A percentile compares a stretch with the other conserved stretches of the same genome.
These are phyloP conservation scores for Lentinula sp. DNA, from an alignment of 768 basidiomycete genomes.

Conservation along the genomic window DNA sequence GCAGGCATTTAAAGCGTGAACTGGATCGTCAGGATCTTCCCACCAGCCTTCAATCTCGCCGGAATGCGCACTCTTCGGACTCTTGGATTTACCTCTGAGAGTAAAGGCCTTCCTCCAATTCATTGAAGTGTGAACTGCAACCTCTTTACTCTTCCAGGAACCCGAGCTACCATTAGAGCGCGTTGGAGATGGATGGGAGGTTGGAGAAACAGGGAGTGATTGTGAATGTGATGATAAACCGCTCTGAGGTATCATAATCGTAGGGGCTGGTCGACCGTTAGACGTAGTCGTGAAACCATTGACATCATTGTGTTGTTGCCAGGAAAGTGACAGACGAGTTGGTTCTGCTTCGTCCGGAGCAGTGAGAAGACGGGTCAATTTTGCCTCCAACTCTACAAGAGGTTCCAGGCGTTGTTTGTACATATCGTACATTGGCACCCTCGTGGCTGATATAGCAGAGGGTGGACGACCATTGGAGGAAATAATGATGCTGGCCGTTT, in stretches of 20 bases:
- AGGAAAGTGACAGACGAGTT: conserved; percentile 45
- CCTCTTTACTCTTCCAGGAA: conserved; percentile 39
- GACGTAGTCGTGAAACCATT: conserved; percentile 16
- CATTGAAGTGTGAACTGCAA: conserved; percentile 52
- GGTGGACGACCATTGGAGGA: conserved; percentile 43
- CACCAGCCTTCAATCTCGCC: conserved; percentile 78
- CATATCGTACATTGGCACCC: conserved; percentile 52
- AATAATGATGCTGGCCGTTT: conserved; percentile 48
- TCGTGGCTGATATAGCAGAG: conserved; percentile 43
- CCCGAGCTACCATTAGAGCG: conserved; percentile 23
- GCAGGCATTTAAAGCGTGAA: conserved; percentile 62
- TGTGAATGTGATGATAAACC: conserved; percentile 16
- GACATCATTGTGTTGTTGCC: conserved; percentile 26
- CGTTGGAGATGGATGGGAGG: background rate
- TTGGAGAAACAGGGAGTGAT: conserved; percentile 20
- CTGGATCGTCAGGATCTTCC: conserved; percentile 81
- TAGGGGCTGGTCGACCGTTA: conserved; percentile 45
- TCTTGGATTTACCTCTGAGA: conserved; percentile 53
- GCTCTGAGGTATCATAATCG: conserved; percentile 39
- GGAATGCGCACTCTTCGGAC: conserved; percentile 64
- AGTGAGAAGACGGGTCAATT: conserved; percentile 60
- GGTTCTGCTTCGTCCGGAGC: conserved; percentile 69
- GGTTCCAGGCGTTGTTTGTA: conserved; percentile 64
- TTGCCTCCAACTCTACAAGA: conserved; percentile 62
- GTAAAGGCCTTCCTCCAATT: conserved; percentile 70